A percentile compares a stretch with the other conserved stretches of the same genome.
Conservation (phyloP, 129 eudicot species). For the Arctium lappa region DNA sequence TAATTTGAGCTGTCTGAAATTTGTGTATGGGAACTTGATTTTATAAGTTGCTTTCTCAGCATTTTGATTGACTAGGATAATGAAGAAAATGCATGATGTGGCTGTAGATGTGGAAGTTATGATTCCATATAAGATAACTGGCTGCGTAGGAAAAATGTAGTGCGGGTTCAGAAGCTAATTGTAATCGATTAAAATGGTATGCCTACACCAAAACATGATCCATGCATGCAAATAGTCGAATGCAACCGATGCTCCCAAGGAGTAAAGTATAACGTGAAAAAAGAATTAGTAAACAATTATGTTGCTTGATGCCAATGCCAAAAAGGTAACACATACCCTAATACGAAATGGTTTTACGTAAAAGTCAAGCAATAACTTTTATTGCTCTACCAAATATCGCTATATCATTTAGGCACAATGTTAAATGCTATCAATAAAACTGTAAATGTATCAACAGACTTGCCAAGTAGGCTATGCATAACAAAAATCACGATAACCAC, state of each 20-base stretch:
- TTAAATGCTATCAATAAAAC: background rate
- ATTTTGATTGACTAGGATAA: background rate
- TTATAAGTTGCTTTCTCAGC: background rate
- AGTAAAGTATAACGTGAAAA: background rate
- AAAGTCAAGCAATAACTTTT: background rate
- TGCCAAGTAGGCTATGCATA: background rate
- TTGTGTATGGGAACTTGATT: background rate
- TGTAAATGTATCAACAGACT: background rate
- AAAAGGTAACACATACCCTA: slow-evolving; percentile 5
- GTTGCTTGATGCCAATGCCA: background rate
- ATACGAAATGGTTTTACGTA: background rate
- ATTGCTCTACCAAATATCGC: slow-evolving; percentile 3
- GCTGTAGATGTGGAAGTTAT: background rate
- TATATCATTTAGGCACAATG: background rate
- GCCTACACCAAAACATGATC: background rate
- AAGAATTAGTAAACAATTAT: background rate
- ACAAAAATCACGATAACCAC: background rate
- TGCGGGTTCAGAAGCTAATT: background rate
- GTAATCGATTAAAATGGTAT: background rate
- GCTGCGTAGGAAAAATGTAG: background rate
- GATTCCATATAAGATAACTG: background rate
- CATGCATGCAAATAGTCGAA: background rate
- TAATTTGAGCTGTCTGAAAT: background rate
- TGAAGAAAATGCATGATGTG: background rate
- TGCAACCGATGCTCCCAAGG: background rate